Percentiles rank a stretch among this genome's conserved stretches.
phyloP scores from a whole-genome alignment of 2,329 filamentous ascomycete genomes.

The Alternaria solani region DNA sequence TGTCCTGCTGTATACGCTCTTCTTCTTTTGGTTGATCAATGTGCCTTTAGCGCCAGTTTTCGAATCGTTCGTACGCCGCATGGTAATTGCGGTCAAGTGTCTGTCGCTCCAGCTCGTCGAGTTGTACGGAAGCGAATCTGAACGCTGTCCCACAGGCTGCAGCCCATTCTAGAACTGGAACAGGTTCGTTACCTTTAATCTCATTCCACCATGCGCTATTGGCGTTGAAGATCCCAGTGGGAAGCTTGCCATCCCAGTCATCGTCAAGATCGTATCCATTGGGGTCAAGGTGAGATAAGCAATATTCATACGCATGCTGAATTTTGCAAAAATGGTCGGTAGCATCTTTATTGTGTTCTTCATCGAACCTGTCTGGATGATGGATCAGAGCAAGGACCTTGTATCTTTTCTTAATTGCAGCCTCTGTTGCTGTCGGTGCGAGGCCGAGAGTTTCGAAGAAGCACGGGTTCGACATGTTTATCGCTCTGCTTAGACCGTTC shows the following conservation, averaged over 20 bases:
- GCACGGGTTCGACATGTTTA: neutral
- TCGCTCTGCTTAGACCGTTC: neutral
- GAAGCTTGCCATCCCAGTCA: conserved; percentile 4
- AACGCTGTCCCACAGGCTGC: neutral
- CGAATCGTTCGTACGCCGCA: neutral
- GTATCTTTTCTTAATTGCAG: conserved; percentile 1
- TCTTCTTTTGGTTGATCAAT: neutral
- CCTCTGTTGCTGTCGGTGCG: neutral
- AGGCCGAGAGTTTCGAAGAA: neutral
- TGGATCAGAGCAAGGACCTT: conserved; percentile 4
- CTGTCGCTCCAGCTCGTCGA: neutral
- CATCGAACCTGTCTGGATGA: conserved; percentile 11
- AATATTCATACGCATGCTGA: conserved; percentile 9
- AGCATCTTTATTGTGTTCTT: neutral
- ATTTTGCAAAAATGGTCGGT: conserved; percentile 10
- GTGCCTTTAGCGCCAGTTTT: conserved; percentile 8
- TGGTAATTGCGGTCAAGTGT: neutral
- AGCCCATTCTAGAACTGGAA: conserved; percentile 2
- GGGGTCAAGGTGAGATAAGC: neutral
- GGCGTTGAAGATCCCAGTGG: neutral
- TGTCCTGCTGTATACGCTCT: neutral
- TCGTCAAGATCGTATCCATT: neutral
- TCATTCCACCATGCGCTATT: conserved; percentile 6
- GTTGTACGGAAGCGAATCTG: neutral
- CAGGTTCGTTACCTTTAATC: conserved; percentile 3